phyloP scores from a whole-genome alignment of 148 eudicot genomes.

The Vaccinium macrocarpon region DNA sequence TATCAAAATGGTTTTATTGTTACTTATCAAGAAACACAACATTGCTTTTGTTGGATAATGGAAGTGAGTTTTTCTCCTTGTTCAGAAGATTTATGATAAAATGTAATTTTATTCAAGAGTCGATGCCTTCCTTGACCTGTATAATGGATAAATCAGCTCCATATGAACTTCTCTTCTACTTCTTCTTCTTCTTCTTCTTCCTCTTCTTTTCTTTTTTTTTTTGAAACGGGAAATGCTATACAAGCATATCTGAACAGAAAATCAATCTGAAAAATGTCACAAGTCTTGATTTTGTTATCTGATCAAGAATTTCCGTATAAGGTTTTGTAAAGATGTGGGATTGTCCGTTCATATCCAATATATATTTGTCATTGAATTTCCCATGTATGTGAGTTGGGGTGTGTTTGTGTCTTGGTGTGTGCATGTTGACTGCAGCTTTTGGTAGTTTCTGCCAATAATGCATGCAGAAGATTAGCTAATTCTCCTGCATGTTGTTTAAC shows the following conservation, averaged over 20 bases:
- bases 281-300: background rate
- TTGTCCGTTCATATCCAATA: background rate
- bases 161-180: background rate
- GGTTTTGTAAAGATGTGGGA: background rate
- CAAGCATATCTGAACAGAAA: background rate
- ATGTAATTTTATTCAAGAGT: too few species aligned
- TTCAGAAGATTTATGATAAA: background rate
- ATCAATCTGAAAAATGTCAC: background rate
- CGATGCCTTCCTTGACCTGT: background rate
- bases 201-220: too few species aligned
- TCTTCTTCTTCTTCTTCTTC: too few species aligned
- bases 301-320: background rate
- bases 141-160: background rate
- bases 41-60: background rate
- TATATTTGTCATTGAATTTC: background rate
- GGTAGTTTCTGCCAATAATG: background rate
- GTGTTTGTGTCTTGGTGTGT: too few species aligned
- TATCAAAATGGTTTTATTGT: background rate
- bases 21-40: background rate
- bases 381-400: too few species aligned
- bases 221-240: background rate
- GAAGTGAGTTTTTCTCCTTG: background rate
- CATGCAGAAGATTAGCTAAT: background rate
- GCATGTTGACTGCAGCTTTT: background rate
- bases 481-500: conserved; percentile 26